Conservation (phyloP, 257 asterid genomes). For the Ehretia macrophylla region DNA sequence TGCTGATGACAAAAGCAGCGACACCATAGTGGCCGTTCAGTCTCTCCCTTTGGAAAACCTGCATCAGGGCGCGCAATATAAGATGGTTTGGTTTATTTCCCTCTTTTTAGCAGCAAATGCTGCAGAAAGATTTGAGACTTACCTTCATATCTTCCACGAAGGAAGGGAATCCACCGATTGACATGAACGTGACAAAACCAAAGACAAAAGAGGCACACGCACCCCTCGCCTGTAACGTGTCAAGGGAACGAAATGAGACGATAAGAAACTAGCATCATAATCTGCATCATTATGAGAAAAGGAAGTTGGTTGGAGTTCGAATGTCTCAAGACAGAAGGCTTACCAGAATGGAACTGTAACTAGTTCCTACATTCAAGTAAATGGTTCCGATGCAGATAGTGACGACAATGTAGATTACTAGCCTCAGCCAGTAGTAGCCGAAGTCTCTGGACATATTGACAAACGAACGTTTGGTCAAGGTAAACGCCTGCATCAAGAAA, state of each 20-base stretch:
- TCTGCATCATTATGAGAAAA: not conserved
- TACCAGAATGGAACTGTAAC: conserved; percentile 91
- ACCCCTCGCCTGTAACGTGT: conserved; percentile 76
- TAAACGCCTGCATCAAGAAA: conserved; percentile 84
- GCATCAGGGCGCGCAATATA: conserved; percentile 5
- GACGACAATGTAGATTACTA: conserved; percentile 81
- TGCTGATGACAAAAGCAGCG: conserved; percentile 81
- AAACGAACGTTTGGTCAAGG: conserved; percentile 85
- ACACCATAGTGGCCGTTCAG: conserved; percentile 98
- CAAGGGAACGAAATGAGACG: not conserved
- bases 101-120: not conserved
- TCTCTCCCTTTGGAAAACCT: conserved; percentile 96
- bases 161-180: conserved; percentile 98
- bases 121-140: not conserved
- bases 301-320: not conserved
- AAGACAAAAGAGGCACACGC: conserved; percentile 97
- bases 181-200: conserved; percentile 95
- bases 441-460: conserved; percentile 98
- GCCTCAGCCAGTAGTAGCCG: conserved; percentile 99
- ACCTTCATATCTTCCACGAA: conserved; percentile 99
- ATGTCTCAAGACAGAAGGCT: not conserved
- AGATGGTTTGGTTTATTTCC: not conserved
- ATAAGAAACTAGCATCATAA: not conserved
- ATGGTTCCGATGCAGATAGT: conserved; percentile 96
- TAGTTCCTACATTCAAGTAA: conserved; percentile 82